These are phyloP conservation scores for Penicillium bovifimosum DNA, from an alignment of 495 filamentous ascomycete species.

Conservation along the genomic window DNA sequence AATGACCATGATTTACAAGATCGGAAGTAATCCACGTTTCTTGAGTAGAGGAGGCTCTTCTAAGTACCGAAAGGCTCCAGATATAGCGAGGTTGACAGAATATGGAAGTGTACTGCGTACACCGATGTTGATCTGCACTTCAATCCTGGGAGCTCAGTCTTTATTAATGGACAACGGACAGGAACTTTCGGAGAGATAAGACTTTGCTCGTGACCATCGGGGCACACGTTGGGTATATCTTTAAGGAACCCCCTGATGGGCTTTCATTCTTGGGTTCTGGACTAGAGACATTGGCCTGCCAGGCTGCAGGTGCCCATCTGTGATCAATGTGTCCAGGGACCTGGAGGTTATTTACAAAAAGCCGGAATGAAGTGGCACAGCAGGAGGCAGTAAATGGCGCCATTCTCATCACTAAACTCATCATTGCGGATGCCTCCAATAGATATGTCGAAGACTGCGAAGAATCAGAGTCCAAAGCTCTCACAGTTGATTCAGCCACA, in stretches of 20 bases:
- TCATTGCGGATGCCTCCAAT: not conserved
- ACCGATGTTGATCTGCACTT: constrained; percentile 3
- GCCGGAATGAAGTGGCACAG: constrained; percentile 7
- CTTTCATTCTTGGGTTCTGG: not conserved
- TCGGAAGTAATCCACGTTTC: not conserved
- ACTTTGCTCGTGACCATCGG: not conserved
- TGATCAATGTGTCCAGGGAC: not conserved
- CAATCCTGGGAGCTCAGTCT: not conserved
- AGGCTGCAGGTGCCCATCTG: constrained; percentile 5
- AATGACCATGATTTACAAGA: constrained; percentile 9
- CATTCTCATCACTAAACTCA: not conserved
- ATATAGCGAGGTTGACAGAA: not conserved
- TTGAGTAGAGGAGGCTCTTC: not conserved
- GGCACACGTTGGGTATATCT: not conserved
- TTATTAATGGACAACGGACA: not conserved
- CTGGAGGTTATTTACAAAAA: not conserved
- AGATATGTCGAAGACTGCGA: not conserved
- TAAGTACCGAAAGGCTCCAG: too few relatives aligned
- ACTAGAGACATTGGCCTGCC: constrained; percentile 3
- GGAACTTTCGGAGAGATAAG: not conserved
- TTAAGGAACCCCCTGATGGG: constrained; percentile 1
- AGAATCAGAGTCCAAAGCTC: too few relatives aligned
- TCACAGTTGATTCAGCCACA: not conserved
- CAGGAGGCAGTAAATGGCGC: constrained; percentile 7
- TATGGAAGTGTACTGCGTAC: not conserved